A percentile compares a stretch with the other conserved stretches of the same genome.
Evolutionary conservation across 163 green algal species (phyloP).

Genomic region (Scenedesmus sp.): DNA sequence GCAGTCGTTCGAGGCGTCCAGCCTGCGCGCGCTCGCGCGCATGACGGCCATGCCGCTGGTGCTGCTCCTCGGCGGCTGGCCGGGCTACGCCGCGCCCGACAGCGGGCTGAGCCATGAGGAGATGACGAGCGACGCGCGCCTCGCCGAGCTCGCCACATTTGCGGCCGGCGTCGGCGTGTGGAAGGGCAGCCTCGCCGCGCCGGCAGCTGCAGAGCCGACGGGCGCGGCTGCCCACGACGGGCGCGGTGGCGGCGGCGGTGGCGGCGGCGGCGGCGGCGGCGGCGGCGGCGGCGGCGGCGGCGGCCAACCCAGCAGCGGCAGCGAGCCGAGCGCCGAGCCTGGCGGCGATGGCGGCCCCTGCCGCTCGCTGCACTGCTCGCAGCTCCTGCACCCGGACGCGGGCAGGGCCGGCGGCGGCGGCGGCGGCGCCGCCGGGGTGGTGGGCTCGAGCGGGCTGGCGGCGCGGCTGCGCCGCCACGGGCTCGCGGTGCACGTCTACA

Average conservation of each 20-base stretch:
- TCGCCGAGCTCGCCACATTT: constrained; percentile 27
- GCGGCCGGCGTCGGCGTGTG: constrained; percentile 26
- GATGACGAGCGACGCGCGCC: background rate
- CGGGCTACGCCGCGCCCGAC: constrained; percentile 39
- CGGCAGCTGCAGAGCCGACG: background rate
- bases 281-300: background rate
- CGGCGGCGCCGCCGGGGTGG: background rate
- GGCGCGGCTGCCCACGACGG: background rate
- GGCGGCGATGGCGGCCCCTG: background rate
- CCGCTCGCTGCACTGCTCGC: background rate
- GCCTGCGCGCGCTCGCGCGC: constrained; percentile 5
- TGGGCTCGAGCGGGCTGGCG: constrained; percentile 29
- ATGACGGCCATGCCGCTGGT: constrained; percentile 48
- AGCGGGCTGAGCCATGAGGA: constrained; percentile 27
- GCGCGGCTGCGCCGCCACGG: constrained; percentile 1
- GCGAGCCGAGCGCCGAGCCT: too few species aligned
- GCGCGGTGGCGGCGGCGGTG: background rate
- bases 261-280: background rate
- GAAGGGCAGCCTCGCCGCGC: constrained; percentile 27
- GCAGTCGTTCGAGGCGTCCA: constrained; percentile 56
- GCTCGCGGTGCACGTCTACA: constrained; percentile 54
- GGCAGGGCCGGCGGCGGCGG: background rate
- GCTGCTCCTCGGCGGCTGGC: constrained; percentile 48
- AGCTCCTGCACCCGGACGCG: background rate
- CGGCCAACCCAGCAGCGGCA: too few species aligned